A percentile compares a stretch with the other conserved stretches of the same genome.
Conservation (phyloP, 257 asterid genomes). For the Lycium ferocissimum region DNA sequence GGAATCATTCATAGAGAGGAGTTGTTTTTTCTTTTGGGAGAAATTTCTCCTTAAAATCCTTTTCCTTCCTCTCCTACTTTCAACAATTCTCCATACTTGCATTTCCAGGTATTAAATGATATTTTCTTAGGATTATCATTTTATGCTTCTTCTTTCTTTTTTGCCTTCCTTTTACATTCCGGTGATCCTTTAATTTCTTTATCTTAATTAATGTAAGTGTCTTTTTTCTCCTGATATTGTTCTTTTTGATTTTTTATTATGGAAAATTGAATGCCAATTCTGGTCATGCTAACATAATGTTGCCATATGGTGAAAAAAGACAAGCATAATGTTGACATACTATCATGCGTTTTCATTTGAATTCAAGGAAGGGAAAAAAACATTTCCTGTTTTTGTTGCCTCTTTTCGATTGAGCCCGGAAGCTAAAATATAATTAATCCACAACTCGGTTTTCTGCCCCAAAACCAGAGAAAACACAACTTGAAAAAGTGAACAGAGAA, state of each 20-base stretch:
- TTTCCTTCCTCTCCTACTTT: not conserved
- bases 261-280: not conserved
- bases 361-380: not conserved
- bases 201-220: not conserved
- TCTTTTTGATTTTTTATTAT: not conserved
- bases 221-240: not conserved
- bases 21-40: not conserved
- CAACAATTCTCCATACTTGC: not conserved
- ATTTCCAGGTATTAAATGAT: constrained; percentile 3
- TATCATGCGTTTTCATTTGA: not conserved
- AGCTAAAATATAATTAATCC: not conserved
- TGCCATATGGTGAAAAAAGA: not conserved
- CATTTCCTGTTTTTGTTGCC: not conserved
- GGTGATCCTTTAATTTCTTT: not conserved
- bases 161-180: not conserved
- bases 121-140: not conserved
- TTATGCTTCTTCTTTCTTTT: too few relatives aligned
- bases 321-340: not conserved
- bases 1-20: not conserved
- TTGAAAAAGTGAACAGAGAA: not conserved
- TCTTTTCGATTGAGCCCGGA: not conserved
- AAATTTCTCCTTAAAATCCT: not conserved
- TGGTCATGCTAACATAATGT: not conserved
- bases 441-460: not conserved
- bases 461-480: not conserved